These are phyloP conservation scores for Aspergillus taichungensis DNA, from an alignment of 495 filamentous ascomycete genomes.

Conservation along the genomic window DNA sequence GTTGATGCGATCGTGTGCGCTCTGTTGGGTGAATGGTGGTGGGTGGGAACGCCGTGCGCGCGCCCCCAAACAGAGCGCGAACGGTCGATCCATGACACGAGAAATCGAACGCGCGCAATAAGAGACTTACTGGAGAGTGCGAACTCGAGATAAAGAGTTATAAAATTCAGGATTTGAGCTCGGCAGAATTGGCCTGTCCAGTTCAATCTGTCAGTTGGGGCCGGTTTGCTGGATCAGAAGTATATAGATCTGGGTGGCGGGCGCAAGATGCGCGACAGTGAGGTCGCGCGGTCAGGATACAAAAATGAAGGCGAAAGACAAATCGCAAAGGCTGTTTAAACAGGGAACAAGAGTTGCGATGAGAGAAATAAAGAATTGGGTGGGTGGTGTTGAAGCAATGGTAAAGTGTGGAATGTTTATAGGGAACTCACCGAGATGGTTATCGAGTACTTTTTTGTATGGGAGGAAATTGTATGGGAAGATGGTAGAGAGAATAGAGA, in stretches of 20 bases:
- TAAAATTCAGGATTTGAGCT: slow-evolving; percentile 3
- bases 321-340: slow-evolving; percentile 10
- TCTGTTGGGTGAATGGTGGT: slow-evolving; percentile 4
- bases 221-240: slow-evolving; percentile 6
- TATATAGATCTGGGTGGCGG: slow-evolving; percentile 11
- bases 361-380: slow-evolving; percentile 18
- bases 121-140: slow-evolving; percentile 10
- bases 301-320: slow-evolving; percentile 14
- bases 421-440: slow-evolving; percentile 26
- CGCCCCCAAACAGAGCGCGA: slow-evolving; percentile 17
- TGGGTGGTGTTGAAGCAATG: slow-evolving; percentile 25
- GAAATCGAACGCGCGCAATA: slow-evolving; percentile 11
- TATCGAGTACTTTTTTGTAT: slow-evolving; percentile 43
- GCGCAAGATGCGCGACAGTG: slow-evolving; percentile 18
- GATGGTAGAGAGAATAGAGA: slow-evolving; percentile 35
- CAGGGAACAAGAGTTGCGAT: slow-evolving; percentile 10
- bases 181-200: slow-evolving; percentile 9
- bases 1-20: slow-evolving; percentile 9
- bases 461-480: slow-evolving; percentile 54
- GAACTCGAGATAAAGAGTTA: slow-evolving; percentile 5
- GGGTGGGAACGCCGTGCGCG: slow-evolving; percentile 10
- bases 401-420: slow-evolving; percentile 16
- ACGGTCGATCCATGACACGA: slow-evolving; percentile 13
- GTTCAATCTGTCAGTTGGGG: slow-evolving; percentile 3
- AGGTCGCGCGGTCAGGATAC: slow-evolving; percentile 20